These are phyloP conservation scores for Priceomyces haplophilus DNA, from an alignment of 805 yeast genomes.

Conservation along the genomic window DNA sequence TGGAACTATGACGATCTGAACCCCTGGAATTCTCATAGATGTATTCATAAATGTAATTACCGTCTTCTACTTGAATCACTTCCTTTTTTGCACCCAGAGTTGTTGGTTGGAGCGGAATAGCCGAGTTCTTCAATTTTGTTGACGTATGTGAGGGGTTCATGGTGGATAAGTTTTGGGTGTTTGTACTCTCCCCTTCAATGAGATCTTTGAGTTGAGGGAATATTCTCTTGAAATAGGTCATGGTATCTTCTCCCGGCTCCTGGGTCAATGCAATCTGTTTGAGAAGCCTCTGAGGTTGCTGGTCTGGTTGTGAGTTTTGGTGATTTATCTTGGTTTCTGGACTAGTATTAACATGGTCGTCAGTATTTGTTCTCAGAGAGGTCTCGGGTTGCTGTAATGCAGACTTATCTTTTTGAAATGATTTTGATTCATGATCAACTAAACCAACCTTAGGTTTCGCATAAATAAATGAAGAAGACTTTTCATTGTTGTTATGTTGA, in stretches of 20 bases:
- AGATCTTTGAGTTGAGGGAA: constrained; percentile 5
- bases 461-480: constrained; percentile 6
- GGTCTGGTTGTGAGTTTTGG: too few species aligned
- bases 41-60: constrained; percentile 10
- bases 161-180: not conserved
- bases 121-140: not conserved
- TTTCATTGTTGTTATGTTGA: not conserved
- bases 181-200: not conserved
- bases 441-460: constrained; percentile 17
- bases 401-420: not conserved
- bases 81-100: not conserved
- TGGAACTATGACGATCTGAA: not conserved
- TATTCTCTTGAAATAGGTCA: constrained; percentile 10
- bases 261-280: not conserved
- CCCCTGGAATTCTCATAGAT: constrained; percentile 7
- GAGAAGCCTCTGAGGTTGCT: too few species aligned
- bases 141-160: not conserved
- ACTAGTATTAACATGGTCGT: too few species aligned
- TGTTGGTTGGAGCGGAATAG: not conserved
- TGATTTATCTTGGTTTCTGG: too few species aligned
- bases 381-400: too few species aligned
- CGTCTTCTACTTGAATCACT: constrained; percentile 5
- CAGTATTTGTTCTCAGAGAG: too few species aligned
- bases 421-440: not conserved
- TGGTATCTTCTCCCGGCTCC: constrained; percentile 7